Base-by-base conservation (phyloP, 352 stramenopile genomes). In the Pilasporangium apinafurcum region DNA sequence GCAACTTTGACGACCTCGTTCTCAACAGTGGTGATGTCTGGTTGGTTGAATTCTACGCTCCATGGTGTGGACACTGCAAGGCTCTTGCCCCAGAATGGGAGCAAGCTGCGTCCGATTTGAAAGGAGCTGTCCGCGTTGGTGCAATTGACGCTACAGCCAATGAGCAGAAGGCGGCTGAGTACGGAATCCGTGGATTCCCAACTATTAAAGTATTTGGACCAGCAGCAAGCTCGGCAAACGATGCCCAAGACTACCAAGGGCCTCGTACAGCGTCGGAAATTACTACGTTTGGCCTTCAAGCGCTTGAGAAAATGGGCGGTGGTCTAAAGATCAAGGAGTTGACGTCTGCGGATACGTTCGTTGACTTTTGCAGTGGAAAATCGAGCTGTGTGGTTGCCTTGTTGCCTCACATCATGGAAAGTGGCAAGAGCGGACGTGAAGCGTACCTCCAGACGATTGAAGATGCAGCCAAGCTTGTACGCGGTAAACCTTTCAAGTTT, bases 201-300 rank as follows among this genome's bases (percentile, higher is more conserved):
- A 98, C 91, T 2, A 92, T 98, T 48, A 96, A 97, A 68, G 89
- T 98, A 14, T 98, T 98, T 50, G 77, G 82, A 18, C 82, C 82
- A 0, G 62, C 60, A 12, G 78, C 79, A 2, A 66, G 66, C 35
- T 77, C 70, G 12, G 46, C 75, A 4, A 48, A 44, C 3, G 71
- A 88, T 41, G 76, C 79, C 2, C 29, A 83, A 17, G 82, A 96
- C 34, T 98, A 98, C 63, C 67, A 95, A 26, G 89, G 90, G 2
- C 66, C 83, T 10, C 85, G 92, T 10, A 88, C 84, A 20, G 86
- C 88, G 14, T 67, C 65, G 6, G 86, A 60, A 14, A 96, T 97
- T 43, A 79, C 82, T 0, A 31, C 72, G 28, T 95, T 83, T 41
- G 86, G 62, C 12, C 71, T 95, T 14, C 49, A 82, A 21, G 64